Conservation (phyloP, 306 rosid genomes). For the Fragaria iinumae region DNA sequence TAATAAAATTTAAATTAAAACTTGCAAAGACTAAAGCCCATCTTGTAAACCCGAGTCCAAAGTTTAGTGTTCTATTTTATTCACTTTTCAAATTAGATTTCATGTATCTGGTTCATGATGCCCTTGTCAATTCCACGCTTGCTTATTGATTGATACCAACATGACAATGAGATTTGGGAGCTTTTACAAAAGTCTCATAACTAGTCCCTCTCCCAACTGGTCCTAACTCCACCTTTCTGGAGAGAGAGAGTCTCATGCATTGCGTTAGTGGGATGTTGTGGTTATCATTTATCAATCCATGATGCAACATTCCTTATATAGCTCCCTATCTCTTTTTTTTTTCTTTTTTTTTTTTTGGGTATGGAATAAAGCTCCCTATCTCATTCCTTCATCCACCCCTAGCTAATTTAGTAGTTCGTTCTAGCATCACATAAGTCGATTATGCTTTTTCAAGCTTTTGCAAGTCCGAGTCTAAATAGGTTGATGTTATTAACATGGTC, state of each 20-base stretch:
- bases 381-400: background rate
- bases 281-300: background rate
- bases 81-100: background rate
- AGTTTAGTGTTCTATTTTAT: too few relatives aligned
- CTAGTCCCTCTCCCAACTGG: slow-evolving; percentile 48
- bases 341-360: too few relatives aligned
- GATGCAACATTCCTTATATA: background rate
- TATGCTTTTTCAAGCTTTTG: background rate
- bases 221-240: slow-evolving; percentile 30
- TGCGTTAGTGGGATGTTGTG: slow-evolving; percentile 21
- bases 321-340: background rate
- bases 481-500: background rate
- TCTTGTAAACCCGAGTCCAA: too few relatives aligned
- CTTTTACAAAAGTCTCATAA: slow-evolving; percentile 42
- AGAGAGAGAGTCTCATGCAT: background rate
- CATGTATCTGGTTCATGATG: background rate
- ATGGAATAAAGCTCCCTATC: too few relatives aligned
- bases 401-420: background rate
- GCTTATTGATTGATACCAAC: slow-evolving; percentile 54
- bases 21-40: too few relatives aligned
- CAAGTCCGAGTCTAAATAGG: background rate
- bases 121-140: background rate
- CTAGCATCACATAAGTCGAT: background rate
- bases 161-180: slow-evolving; percentile 9
- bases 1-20: too few relatives aligned